A percentile compares a stretch with the other conserved stretches of the same genome.
phyloP scores from a whole-genome alignment of 1,139 yeast genomes.

The Diutina pseudorugosa region DNA sequence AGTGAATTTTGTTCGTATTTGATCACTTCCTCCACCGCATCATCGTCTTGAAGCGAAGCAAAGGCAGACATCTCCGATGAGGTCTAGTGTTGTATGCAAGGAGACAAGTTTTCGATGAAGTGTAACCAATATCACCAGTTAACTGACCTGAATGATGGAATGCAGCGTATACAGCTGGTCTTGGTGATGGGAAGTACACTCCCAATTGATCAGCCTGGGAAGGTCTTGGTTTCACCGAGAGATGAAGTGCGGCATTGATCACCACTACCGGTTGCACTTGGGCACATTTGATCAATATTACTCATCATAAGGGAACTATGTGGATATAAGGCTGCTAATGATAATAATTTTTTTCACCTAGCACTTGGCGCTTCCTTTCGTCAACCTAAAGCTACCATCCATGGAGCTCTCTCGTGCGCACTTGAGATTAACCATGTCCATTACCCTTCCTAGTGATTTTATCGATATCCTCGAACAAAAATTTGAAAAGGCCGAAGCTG shows the following conservation, averaged over 20 bases:
- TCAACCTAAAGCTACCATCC: not conserved
- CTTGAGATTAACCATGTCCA: not conserved
- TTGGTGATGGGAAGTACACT: not conserved
- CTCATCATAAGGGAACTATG: too few relatives aligned
- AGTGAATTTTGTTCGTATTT: not conserved
- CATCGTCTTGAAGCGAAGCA: not conserved
- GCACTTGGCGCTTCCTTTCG: not conserved
- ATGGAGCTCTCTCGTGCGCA: not conserved
- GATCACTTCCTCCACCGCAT: not conserved
- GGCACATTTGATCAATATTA: not conserved
- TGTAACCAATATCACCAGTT: not conserved
- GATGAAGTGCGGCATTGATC: not conserved
- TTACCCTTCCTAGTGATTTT: conserved; percentile 9
- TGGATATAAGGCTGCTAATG: too few relatives aligned
- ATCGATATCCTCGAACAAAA: conserved; percentile 12
- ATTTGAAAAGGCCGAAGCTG: conserved; percentile 18
- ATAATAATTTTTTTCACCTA: not conserved
- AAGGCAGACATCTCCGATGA: conserved; percentile 1
- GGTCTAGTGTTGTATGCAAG: not conserved
- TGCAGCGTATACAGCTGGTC: not conserved
- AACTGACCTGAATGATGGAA: not conserved
- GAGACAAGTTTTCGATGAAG: not conserved
- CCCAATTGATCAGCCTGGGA: not conserved
- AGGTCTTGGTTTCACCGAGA: not conserved
- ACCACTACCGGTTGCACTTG: not conserved